Evolutionary conservation across 148 eudicot species (phyloP).

Genomic region (Diospyros lotus): DNA sequence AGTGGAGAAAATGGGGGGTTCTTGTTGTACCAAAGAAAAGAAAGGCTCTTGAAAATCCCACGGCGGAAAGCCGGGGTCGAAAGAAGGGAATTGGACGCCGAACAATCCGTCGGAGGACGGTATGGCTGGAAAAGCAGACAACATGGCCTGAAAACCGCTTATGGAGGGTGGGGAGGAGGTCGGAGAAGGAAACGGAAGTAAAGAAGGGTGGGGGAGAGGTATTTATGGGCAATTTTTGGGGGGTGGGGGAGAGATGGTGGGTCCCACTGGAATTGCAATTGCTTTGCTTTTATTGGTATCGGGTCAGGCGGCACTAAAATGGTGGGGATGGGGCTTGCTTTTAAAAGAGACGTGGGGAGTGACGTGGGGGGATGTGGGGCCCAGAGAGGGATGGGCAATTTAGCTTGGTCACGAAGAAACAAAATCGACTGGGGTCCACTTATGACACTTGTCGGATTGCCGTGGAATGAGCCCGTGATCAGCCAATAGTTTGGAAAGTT

Average conservation of each 20-base stretch:
- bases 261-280: slow-evolving; percentile 22
- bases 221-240: slow-evolving; percentile 29
- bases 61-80: slow-evolving; percentile 26
- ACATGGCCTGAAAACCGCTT: slow-evolving; percentile 40
- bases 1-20: slow-evolving; percentile 1
- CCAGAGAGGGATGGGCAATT: slow-evolving; percentile 12
- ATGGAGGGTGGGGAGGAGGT: slow-evolving; percentile 29
- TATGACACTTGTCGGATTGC: slow-evolving; percentile 9
- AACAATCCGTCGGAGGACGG: slow-evolving; percentile 23
- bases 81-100: slow-evolving; percentile 17
- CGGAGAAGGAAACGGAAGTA: slow-evolving; percentile 62
- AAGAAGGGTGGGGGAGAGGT: slow-evolving; percentile 37
- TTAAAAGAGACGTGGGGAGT: slow-evolving; percentile 15
- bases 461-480: not conserved
- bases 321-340: slow-evolving; percentile 18
- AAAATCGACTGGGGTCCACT: not conserved
- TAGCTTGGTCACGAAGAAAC: slow-evolving; percentile 51
- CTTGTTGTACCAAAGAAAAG: slow-evolving; percentile 14
- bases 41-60: slow-evolving; percentile 39
- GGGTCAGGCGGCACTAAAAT: slow-evolving; percentile 29
- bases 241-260: slow-evolving; percentile 17
- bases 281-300: slow-evolving; percentile 6
- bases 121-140: slow-evolving; percentile 36
- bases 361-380: not conserved
- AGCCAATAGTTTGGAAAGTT: slow-evolving; percentile 9